phyloP scores from a whole-genome alignment of 257 asterid species.

The Schizonepeta tenuifolia region DNA sequence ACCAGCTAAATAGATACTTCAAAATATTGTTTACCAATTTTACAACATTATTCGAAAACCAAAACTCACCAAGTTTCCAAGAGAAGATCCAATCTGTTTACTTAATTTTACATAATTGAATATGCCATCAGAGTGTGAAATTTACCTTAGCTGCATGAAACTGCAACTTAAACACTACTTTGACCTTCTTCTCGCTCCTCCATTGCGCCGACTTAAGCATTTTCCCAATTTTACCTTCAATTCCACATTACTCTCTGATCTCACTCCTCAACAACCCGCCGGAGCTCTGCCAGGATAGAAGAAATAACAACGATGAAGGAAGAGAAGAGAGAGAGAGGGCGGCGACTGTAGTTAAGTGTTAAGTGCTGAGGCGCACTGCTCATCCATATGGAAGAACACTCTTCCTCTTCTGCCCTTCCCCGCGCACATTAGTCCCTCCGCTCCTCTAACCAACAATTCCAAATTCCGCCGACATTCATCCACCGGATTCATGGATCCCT shows the following conservation, averaged over 20 bases:
- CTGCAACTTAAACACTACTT: conserved; percentile 85
- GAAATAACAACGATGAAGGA: not conserved
- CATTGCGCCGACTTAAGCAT: conserved; percentile 91
- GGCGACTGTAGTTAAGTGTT: conserved; percentile 26
- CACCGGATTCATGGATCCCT: conserved; percentile 78
- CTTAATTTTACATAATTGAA: not conserved
- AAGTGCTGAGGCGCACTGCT: conserved; percentile 21
- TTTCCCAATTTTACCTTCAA: conserved; percentile 44
- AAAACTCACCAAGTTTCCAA: conserved; percentile 9
- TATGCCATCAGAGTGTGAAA: conserved; percentile 8
- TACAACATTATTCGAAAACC: conserved; percentile 5
- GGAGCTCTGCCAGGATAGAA: conserved; percentile 56
- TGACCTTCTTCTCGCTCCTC: conserved; percentile 95
- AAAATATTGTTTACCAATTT: not conserved
- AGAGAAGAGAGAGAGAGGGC: not conserved
- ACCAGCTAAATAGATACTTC: no score
- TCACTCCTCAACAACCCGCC: conserved; percentile 41
- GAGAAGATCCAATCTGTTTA: conserved; percentile 18
- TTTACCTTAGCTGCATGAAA: conserved; percentile 95
- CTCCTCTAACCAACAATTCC: not conserved
- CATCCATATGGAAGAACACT: conserved; percentile 33
- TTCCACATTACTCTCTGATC: conserved; percentile 35
- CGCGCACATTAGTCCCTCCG: conserved; percentile 28
- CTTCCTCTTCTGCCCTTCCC: conserved; percentile 20
- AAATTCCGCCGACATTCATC: not conserved